Evolutionary conservation across 23 red algal species (phyloP).

Genomic region (Gracilariopsis chorda): DNA sequence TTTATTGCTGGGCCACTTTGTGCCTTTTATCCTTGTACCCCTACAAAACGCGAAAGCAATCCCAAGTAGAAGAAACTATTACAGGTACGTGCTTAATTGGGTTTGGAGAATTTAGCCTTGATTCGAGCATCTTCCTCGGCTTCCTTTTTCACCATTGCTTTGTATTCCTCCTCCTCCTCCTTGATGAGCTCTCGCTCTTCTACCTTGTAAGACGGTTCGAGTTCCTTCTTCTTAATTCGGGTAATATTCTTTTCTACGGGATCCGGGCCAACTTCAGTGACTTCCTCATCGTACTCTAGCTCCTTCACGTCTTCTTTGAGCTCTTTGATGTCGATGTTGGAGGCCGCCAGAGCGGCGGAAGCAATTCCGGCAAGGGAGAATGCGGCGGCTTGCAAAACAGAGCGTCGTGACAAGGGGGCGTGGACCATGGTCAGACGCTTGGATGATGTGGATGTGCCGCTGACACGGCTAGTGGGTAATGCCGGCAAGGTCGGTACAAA

Average conservation of each 20-base stretch:
- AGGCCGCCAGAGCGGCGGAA: not conserved
- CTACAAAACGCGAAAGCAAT: too few relatives aligned
- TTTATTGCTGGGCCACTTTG: too few relatives aligned
- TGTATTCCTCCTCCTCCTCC: conserved; percentile 28
- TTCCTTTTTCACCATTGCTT: conserved; percentile 32
- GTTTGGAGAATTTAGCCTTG: conserved; percentile 29
- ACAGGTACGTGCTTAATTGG: not conserved
- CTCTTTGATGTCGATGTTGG: conserved; percentile 22
- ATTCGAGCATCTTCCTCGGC: conserved; percentile 20
- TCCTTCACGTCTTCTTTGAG: conserved; percentile 38
- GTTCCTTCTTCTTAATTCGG: conserved; percentile 15
- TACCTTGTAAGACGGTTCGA: not conserved
- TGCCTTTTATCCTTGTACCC: too few relatives aligned
- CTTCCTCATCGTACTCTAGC: conserved; percentile 39
- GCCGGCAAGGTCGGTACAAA: not conserved
- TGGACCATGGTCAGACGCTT: not conserved
- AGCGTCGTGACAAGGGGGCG: conserved; percentile 17
- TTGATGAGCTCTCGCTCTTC: conserved; percentile 20
- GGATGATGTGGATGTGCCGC: not conserved
- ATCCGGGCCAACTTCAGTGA: conserved; percentile 44
- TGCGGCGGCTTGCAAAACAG: conserved; percentile 11
- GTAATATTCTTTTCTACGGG: conserved; percentile 16
- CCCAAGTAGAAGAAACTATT: not conserved
- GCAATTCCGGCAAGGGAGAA: not conserved
- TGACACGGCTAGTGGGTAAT: not conserved